A percentile compares a stretch with the other conserved stretches of the same genome.
phyloP scores from a whole-genome alignment of 768 basidiomycete species.

The Mycena leptocephala region DNA sequence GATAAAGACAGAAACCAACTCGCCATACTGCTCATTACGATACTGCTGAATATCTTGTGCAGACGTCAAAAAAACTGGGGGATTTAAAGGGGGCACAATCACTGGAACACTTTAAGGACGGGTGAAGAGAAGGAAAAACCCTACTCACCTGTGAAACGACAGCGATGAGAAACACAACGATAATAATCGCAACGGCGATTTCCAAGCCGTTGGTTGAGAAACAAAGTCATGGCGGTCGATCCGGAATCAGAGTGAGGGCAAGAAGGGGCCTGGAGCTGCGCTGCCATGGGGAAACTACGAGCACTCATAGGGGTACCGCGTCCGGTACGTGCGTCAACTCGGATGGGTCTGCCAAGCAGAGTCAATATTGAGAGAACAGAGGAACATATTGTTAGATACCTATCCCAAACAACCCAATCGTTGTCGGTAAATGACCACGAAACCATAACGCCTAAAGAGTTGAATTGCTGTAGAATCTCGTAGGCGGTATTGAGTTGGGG shows the following conservation, averaged over 20 bases:
- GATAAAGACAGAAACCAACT: neutral
- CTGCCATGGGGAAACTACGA: neutral
- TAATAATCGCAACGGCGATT: neutral
- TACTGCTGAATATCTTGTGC: neutral
- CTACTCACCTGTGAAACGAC: neutral
- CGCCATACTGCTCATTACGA: neutral
- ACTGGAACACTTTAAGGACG: neutral
- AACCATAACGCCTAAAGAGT: neutral
- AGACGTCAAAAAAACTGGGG: neutral
- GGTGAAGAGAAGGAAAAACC: neutral
- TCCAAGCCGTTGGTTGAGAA: neutral
- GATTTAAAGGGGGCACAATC: neutral
- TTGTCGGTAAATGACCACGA: neutral
- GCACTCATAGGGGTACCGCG: neutral
- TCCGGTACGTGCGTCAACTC: neutral
- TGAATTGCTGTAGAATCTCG: neutral
- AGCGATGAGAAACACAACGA: neutral
- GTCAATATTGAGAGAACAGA: neutral
- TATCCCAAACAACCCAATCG: neutral
- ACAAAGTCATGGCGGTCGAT: neutral
- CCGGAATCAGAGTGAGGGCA: neutral
- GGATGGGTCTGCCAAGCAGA: neutral
- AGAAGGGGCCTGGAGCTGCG: neutral
- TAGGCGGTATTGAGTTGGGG: neutral
- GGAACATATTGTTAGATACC: neutral